Evolutionary conservation across 2,329 filamentous ascomycete species (phyloP), one percentile per base, ranked within the genome.

Genomic region (Aspergillus calidoustus): DNA sequence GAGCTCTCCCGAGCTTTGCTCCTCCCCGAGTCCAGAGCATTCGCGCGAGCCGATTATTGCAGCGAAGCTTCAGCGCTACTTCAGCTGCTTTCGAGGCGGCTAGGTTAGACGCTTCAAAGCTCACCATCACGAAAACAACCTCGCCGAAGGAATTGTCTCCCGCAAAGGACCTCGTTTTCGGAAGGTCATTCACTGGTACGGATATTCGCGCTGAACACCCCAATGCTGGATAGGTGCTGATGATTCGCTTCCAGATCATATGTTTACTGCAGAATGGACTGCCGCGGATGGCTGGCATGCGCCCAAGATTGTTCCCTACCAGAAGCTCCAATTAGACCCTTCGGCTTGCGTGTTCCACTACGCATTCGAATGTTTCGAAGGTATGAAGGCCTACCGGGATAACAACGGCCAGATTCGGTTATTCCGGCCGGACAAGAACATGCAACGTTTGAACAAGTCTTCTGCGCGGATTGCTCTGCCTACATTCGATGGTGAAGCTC

Each of bases 301-400:
- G 15, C 92, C 94, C 61, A 85, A 87, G 67, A 98, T 99, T 75
- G 89, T 87, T 19, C 95, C 95, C 22, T 98, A 98, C 84, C 93
- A 97, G 80, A 97, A 97, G 81, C 91, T 99, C 70, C 94, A 91
- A 50, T 90, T 99, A 71, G 95, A 98, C 78, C 95, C 95, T 28
- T 92, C 95, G 48, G 95, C 92, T 38, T 98, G 93, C 81, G 95
- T 98, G 65, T 94, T 99, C 81, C 95, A 99, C 86, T 99, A 99
- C 80, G 95, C 92, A 53, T 98, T 98, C 75, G 92, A 96, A 79
- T 95, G 91, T 78, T 99, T 99, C 80, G 95, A 99, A 83, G 95
- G 95, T 70, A 97, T 98, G 93, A 99, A 99, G 84, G 95, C 95
- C 63, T 99, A 99, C 86, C 96, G 94, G 80, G 92, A 96, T 81